phyloP scores from a whole-genome alignment of 345 rosid genomes.

The Brassica napus region Da-Ae NC_063442.1:9322501-9323000 shows the following conservation, averaged over 20 bases:
- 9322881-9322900: constrained; percentile 68
- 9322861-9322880: constrained; percentile 65
- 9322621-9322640: constrained; percentile 48
- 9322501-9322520: neutral
- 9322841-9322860: constrained; percentile 42
- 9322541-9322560: constrained; percentile 41
- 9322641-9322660: constrained; percentile 72
- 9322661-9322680: constrained; percentile 81
- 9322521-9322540: neutral
- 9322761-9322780: neutral
- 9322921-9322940: neutral
- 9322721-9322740: constrained; percentile 30
- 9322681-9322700: constrained; percentile 76
- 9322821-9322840: neutral
- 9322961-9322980: neutral
- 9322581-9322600: constrained; percentile 37
- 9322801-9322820: neutral
- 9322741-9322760: neutral
- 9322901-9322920: constrained; percentile 72
- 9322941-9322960: neutral
- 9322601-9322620: constrained; percentile 58
- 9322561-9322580: constrained; percentile 41
- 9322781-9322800: neutral
- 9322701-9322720: constrained; percentile 69
- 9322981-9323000: neutral